Evolutionary conservation across 768 basidiomycete species (phyloP), one percentile per base, ranked within the genome.

Genomic region (Tephrocybe sp.): DNA sequence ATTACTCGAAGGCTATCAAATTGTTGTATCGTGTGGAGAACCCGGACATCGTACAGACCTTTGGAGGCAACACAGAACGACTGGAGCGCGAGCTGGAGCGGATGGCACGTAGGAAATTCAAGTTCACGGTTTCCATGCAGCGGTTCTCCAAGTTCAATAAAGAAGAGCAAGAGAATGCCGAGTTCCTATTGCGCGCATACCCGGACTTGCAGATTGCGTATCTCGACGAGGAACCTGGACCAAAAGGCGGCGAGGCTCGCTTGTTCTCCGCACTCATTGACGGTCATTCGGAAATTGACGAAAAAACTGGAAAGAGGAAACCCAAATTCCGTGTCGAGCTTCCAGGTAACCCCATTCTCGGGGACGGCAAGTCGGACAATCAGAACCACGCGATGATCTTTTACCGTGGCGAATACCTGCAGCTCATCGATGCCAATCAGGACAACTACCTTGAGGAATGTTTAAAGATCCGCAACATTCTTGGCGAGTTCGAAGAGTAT

Each of bases 391-490:
- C 97, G 23, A 97, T 99, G 61, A 77, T 98, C 62, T 99, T 99
- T 77, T 97, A 98, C 69, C 92, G 97, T 39, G 97, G 97, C 56
- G 97, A 99, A 71, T 98, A 97, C 66, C 77, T 99, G 42, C 97
- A 99, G 70, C 88, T 99, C 59, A 97, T 99, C 70, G 97, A 99
- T 58, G 97, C 97, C 59, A 99, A 99, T 66, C 97, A 99, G 73
- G 97, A 99, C 75, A 99, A 98, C 73, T 99, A 99, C 63, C 75
- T 99, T 61, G 97, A 99, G 66, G 97, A 99, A 65, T 99, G 97
- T 68, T 71, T 99, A 65, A 99, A 99, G 79, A 99, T 99, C 60
- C 85, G 97, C 29, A 99, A 94, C 65, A 83, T 99, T 43, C 79
- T 99, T 41, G 95, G 91, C 57, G 97, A 98, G 69, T 99, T 99